These are phyloP conservation scores for Naganishia randhawae DNA, from an alignment of 768 basidiomycete species.

Conservation along the genomic window DNA sequence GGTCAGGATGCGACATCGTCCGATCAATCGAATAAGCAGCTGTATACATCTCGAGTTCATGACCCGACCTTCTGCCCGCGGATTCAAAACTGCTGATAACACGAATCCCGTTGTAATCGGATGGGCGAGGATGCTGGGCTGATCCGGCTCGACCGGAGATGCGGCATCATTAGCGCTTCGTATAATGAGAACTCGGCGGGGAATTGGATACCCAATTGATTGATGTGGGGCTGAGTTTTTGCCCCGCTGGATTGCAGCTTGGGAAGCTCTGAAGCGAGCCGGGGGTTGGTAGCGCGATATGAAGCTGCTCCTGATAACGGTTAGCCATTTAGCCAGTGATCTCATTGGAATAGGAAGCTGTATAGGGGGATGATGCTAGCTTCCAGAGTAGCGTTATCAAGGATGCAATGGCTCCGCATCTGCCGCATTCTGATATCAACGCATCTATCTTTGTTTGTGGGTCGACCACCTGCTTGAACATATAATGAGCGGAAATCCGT, in stretches of 20 bases:
- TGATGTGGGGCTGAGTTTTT: no score
- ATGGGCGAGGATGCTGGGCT: no score
- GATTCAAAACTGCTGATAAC: background rate
- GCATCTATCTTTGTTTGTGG: no score
- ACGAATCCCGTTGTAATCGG: constrained; percentile 1
- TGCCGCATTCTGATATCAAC: background rate
- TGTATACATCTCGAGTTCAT: background rate
- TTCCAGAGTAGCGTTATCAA: background rate
- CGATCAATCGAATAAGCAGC: background rate
- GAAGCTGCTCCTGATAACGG: background rate
- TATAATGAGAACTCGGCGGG: background rate
- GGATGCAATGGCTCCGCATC: background rate
- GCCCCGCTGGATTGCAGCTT: no score
- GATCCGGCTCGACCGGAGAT: background rate
- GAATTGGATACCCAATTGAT: no score
- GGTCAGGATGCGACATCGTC: background rate
- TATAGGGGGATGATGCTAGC: background rate
- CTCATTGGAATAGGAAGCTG: background rate
- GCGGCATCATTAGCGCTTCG: constrained; percentile 2
- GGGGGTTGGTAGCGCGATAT: no score
- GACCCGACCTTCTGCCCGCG: background rate
- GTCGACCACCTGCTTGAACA: background rate
- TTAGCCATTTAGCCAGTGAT: background rate
- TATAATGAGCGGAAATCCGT: no score
- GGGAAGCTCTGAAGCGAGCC: no score